Conservation (phyloP, 306 rosid species). For the Vigna hirtella region DNA sequence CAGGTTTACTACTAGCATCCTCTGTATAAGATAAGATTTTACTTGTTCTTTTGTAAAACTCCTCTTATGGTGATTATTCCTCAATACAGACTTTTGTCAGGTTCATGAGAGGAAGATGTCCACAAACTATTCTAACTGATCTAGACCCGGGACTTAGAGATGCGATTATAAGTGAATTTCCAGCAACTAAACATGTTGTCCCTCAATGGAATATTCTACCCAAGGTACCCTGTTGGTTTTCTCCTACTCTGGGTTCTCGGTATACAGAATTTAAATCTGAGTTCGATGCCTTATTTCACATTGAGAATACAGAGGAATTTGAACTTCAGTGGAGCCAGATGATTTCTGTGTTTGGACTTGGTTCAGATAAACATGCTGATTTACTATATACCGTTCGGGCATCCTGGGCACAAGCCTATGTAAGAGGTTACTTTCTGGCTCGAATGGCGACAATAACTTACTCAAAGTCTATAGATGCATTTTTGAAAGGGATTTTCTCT, state of each 20-base stretch:
- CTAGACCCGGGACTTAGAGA: conserved; percentile 83
- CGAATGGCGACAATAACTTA: conserved; percentile 67
- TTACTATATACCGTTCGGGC: conserved; percentile 68
- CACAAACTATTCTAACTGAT: conserved; percentile 85
- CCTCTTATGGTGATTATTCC: conserved; percentile 50
- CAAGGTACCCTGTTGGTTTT: conserved; percentile 86
- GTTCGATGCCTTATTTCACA: conserved; percentile 68
- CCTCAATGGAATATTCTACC: conserved; percentile 66
- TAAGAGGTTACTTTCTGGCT: conserved; percentile 83
- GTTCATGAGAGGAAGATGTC: conserved; percentile 92
- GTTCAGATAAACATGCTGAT: conserved; percentile 71
- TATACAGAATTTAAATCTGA: conserved; percentile 81
- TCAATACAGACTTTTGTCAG: conserved; percentile 73
- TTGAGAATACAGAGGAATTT: conserved; percentile 81
- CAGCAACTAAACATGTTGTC: conserved; percentile 74
- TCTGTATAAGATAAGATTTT: conserved; percentile 47
- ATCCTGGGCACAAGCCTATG: conserved; percentile 78
- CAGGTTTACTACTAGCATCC: conserved; percentile 73
- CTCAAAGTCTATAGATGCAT: conserved; percentile 67
- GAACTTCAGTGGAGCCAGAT: conserved; percentile 89
- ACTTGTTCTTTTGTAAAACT: conserved; percentile 44
- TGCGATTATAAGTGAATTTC: conserved; percentile 72
- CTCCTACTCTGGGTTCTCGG: conserved; percentile 76
- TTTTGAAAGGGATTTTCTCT: conserved; percentile 71
- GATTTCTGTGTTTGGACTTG: conserved; percentile 72